These are phyloP conservation scores for Arachis hypogaea DNA, from an alignment of 306 rosid species.

Conservation along the genomic window DNA sequence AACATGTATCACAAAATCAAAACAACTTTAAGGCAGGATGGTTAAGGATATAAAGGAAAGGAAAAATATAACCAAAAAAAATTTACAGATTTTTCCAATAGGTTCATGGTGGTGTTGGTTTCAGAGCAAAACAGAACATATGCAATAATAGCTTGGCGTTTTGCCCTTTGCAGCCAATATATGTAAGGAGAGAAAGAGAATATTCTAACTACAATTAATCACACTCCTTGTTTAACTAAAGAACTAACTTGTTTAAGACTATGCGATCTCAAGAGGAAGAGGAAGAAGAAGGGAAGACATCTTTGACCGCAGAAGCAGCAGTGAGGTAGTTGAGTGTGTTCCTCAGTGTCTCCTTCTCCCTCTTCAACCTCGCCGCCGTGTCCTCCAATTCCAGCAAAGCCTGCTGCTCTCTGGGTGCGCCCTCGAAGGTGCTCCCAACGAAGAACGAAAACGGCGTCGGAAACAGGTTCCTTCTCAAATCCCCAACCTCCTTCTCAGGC, in stretches of 20 bases:
- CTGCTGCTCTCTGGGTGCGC: slow-evolving; percentile 98
- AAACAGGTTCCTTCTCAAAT: slow-evolving; percentile 80
- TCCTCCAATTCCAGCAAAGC: slow-evolving; percentile 95
- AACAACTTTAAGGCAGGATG: slow-evolving; percentile 14
- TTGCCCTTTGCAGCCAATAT: not conserved
- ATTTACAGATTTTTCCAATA: slow-evolving; percentile 49
- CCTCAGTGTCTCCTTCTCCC: slow-evolving; percentile 91
- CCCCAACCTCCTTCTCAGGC: slow-evolving; percentile 92
- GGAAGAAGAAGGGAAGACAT: slow-evolving; percentile 78
- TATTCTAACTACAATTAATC: not conserved
- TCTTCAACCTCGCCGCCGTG: slow-evolving; percentile 73
- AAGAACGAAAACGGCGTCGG: slow-evolving; percentile 97
- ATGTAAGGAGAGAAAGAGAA: not conserved
- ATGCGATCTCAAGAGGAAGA: slow-evolving; percentile 27
- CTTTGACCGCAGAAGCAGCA: slow-evolving; percentile 98
- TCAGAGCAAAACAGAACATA: not conserved
- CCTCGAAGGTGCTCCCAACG: slow-evolving; percentile 96
- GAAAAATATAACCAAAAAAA: not conserved
- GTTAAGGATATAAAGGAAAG: slow-evolving; percentile 38
- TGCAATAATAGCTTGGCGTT: slow-evolving; percentile 36
- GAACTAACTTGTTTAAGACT: not conserved
- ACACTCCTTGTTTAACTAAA: not conserved
- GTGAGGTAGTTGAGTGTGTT: slow-evolving; percentile 93
- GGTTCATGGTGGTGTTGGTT: not conserved
- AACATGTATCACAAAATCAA: slow-evolving; percentile 16